Evolutionary conservation across 2,329 filamentous ascomycete genomes (phyloP), one percentile per base, ranked within the genome.

Genomic region (Ophiocordyceps robertsii): DNA sequence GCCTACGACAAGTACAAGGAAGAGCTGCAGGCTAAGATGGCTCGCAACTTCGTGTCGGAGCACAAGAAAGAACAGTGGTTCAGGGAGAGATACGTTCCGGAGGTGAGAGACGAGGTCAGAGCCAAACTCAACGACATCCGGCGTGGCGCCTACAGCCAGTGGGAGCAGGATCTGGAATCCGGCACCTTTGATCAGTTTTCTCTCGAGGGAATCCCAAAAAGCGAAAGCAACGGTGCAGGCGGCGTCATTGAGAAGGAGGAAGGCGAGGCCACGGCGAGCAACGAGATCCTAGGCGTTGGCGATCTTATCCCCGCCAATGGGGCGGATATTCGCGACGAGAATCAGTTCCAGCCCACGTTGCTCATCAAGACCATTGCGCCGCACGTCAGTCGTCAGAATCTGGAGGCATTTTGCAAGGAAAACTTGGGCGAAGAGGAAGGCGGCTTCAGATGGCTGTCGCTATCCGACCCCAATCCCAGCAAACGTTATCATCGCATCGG

Each of bases 51-150:
- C 58, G 92, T 98, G 36, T 77, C 82, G 40, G 83, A 88, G 53
- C 92, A 98, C 64, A 95, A 94, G 59, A 80, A 80, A 37, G 92
- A 98, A 60, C 90, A 98, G 58, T 98, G 92, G 92, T 98, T 98
- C 66, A 86, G 82, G 53, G 92, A 98, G 63, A 81, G 87, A 58
- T 98, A 98, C 54, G 81, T 93, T 29, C 77, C 86, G 1, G 86
- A 92, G 51, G 78, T 90, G 43, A 74, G 85, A 41, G 81, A 89
- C 50, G 72, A 75, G 2, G 77, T 95, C 54, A 80, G 83, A 43
- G 68, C 70, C 46, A 82, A 86, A 54, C 68, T 96, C 42, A 83
- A 82, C 60, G 82, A 88, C 38, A 88, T 85, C 57, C 82, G 93
- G 38, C 78, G 81, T 35, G 78, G 76, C 13, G 77, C 80, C 41